Conservation (phyloP, 2,329 filamentous ascomycete species). For the Malbranchea cinnamomea region DNA sequence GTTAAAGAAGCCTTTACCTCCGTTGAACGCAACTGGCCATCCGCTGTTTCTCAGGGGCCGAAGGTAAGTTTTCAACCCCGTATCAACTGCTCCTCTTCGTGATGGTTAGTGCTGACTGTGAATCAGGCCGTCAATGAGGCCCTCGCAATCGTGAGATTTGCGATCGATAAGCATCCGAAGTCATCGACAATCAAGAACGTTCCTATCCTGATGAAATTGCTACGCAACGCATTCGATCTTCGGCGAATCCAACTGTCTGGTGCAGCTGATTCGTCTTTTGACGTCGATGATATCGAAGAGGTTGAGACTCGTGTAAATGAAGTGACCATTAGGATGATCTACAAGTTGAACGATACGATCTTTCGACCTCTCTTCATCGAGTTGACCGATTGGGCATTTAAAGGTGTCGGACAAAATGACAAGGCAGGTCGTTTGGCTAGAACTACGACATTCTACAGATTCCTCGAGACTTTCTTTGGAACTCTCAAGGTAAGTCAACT, state of each 20-base stretch:
- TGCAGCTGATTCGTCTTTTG: constrained; percentile 22
- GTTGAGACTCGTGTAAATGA: constrained; percentile 54
- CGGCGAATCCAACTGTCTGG: constrained; percentile 25
- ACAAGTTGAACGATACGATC: constrained; percentile 86
- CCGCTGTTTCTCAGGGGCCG: constrained; percentile 47
- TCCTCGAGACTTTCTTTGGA: constrained; percentile 65
- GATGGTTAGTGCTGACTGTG: constrained; percentile 10
- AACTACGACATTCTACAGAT: constrained; percentile 64
- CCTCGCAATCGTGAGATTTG: constrained; percentile 52
- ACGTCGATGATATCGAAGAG: constrained; percentile 34
- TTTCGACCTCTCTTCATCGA: constrained; percentile 85
- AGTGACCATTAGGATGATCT: constrained; percentile 73
- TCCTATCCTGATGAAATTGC: constrained; percentile 46
- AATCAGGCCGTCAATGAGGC: constrained; percentile 50
- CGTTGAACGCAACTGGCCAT: constrained; percentile 56
- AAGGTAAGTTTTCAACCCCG: constrained; percentile 36
- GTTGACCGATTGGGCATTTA: constrained; percentile 66
- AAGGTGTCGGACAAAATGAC: constrained; percentile 48
- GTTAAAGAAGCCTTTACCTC: constrained; percentile 61
- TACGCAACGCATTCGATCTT: constrained; percentile 39
- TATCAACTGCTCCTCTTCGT: neutral
- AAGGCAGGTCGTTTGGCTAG: constrained; percentile 43
- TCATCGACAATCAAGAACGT: constrained; percentile 62
- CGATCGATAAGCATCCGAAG: constrained; percentile 67
- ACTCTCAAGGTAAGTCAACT: constrained; percentile 49